Conservation (phyloP, 345 rosid genomes). For the Hibiscus syriacus region DNA sequence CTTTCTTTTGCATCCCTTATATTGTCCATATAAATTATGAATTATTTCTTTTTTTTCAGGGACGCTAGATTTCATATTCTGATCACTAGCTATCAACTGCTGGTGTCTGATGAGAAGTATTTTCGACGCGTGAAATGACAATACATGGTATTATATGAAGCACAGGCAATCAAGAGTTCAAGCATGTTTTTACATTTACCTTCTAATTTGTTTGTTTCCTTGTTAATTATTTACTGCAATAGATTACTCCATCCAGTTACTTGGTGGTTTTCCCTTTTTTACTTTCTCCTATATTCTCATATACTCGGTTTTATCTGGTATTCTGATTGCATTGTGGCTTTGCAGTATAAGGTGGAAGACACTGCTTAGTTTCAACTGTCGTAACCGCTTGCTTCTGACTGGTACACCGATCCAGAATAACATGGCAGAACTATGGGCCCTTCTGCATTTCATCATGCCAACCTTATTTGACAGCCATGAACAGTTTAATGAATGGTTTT, state of each 20-base stretch:
- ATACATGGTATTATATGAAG: conserved; percentile 98
- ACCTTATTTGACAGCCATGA: conserved; percentile 97
- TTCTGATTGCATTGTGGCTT: neutral
- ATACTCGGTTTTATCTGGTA: conserved; percentile 1
- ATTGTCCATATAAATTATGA: neutral
- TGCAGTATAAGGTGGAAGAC: conserved; percentile 99
- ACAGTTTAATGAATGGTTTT: conserved; percentile 98
- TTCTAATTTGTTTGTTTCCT: neutral
- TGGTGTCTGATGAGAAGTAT: conserved; percentile 87
- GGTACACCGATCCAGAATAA: conserved; percentile 99
- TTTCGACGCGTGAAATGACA: conserved; percentile 99
- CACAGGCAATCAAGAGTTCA: conserved; percentile 97
- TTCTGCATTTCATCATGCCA: conserved; percentile 98
- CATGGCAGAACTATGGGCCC: conserved; percentile 99
- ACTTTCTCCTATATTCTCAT: neutral
- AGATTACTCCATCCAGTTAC: neutral
- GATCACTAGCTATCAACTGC: conserved; percentile 92
- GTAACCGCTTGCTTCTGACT: conserved; percentile 95
- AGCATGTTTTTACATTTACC: conserved; percentile 46
- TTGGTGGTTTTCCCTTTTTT: neutral
- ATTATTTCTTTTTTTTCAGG: conserved; percentile 35
- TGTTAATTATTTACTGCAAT: neutral
- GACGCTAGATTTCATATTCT: conserved; percentile 98
- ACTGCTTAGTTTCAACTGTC: conserved; percentile 91
- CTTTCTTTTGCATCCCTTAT: neutral